Conservation (phyloP, 176 grass and related monocot genomes). For the Thinopyrum elongatum region DNA sequence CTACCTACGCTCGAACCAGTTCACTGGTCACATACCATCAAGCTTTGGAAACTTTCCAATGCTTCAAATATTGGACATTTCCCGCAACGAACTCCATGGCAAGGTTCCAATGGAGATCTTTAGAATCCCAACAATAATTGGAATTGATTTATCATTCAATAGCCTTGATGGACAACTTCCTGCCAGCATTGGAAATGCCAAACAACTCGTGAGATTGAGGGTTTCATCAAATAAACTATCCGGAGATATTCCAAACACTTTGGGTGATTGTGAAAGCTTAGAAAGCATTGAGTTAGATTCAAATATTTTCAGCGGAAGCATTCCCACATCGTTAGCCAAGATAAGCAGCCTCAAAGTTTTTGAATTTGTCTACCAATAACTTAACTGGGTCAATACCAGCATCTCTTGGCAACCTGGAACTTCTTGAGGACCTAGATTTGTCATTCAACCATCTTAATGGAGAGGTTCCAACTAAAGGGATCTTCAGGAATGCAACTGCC, state of each 20-base stretch:
- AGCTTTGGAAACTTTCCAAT: no score
- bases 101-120: no score
- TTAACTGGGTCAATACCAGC: neutral
- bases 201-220: no score
- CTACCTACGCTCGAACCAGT: no score
- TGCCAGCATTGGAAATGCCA: no score
- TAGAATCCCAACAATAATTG: no score
- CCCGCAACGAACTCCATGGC: no score
- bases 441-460: neutral
- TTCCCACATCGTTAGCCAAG: neutral
- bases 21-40: no score
- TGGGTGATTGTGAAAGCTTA: neutral
- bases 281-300: neutral
- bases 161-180: no score
- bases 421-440: neutral
- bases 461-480: neutral
- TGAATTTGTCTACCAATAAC: neutral
- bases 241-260: neutral
- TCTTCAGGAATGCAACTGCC: neutral
- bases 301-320: neutral
- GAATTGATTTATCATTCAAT: no score
- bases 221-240: neutral
- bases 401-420: neutral
- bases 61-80: no score
- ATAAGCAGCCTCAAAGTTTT: neutral